These are phyloP conservation scores for Fusarium cyanostomum DNA, from an alignment of 2,329 filamentous ascomycete genomes.

Conservation along the genomic window DNA sequence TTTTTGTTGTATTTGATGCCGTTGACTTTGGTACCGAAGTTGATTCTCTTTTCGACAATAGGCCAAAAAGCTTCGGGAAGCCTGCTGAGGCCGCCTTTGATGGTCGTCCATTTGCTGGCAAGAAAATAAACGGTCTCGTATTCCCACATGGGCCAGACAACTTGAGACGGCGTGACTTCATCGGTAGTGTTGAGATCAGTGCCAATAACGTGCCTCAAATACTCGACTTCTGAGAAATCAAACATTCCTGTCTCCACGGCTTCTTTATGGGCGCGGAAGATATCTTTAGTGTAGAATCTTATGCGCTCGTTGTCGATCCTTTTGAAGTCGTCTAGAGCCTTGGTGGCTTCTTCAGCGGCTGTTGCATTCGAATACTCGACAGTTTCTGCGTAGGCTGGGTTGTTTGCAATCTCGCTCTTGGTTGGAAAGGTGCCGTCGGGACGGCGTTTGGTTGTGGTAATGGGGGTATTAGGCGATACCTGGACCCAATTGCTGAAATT, in stretches of 20 bases:
- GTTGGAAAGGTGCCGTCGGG: conserved; percentile 43
- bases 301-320: conserved; percentile 35
- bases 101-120: conserved; percentile 24
- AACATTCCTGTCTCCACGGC: conserved; percentile 44
- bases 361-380: conserved; percentile 40
- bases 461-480: conserved; percentile 6
- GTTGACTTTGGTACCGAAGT: conserved; percentile 11
- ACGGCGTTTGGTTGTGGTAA: conserved; percentile 24
- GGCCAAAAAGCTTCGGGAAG: conserved; percentile 5
- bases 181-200: conserved; percentile 50
- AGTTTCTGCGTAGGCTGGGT: conserved; percentile 27
- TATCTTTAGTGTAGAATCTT: conserved; percentile 38
- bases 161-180: not conserved
- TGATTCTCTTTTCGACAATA: not conserved
- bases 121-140: conserved; percentile 20
- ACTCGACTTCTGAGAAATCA: conserved; percentile 45
- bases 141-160: conserved; percentile 44
- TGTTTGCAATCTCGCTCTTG: conserved; percentile 35
- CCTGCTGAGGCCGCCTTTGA: conserved; percentile 10
- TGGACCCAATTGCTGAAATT: conserved; percentile 73
- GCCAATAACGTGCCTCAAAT: conserved; percentile 48
- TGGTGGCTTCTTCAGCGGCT: conserved; percentile 33
- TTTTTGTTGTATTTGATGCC: not conserved
- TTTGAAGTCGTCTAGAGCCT: conserved; percentile 43
- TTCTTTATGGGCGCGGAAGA: conserved; percentile 46